These are phyloP conservation scores for Epichloe aotearoae DNA, from an alignment of 2,329 filamentous ascomycete genomes.

Conservation along the genomic window DNA sequence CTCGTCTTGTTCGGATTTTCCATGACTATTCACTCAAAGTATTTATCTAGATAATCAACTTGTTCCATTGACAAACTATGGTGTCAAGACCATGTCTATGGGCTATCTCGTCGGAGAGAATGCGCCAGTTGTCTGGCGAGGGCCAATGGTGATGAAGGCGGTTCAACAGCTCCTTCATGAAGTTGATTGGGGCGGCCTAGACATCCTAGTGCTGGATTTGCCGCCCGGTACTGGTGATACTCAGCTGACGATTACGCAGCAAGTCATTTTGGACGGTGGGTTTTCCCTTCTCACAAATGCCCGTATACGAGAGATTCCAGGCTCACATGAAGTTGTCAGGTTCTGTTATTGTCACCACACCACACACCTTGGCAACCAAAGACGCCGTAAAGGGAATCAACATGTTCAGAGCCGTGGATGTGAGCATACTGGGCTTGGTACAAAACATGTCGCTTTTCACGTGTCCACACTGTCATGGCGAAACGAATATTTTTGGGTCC, in stretches of 20 bases:
- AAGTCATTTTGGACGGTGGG: conserved; percentile 72
- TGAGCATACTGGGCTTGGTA: conserved; percentile 74
- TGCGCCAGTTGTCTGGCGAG: conserved; percentile 85
- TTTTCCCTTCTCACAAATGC: background rate
- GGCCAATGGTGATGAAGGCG: conserved; percentile 95
- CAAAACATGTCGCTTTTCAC: conserved; percentile 84
- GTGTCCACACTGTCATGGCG: conserved; percentile 64
- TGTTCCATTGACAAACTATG: conserved; percentile 83
- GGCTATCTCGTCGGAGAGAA: conserved; percentile 74
- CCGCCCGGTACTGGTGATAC: conserved; percentile 93
- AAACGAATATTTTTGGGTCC: conserved; percentile 63
- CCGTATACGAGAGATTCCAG: background rate
- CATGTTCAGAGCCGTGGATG: conserved; percentile 78
- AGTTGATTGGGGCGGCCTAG: conserved; percentile 83
- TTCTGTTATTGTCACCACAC: conserved; percentile 80
- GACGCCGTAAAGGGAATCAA: conserved; percentile 86
- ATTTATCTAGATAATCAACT: conserved; percentile 55
- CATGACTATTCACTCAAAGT: too few relatives aligned
- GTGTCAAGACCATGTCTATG: conserved; percentile 97
- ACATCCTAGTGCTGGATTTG: conserved; percentile 79
- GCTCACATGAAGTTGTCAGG: conserved; percentile 27
- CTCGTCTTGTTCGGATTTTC: conserved; percentile 3
- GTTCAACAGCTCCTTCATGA: conserved; percentile 91
- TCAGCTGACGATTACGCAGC: conserved; percentile 92
- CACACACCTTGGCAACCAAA: conserved; percentile 82